Evolutionary conservation across 2,329 filamentous ascomycete genomes (phyloP), one percentile per base, ranked within the genome.

Genomic region (Rhynchosporium graminicola): DNA sequence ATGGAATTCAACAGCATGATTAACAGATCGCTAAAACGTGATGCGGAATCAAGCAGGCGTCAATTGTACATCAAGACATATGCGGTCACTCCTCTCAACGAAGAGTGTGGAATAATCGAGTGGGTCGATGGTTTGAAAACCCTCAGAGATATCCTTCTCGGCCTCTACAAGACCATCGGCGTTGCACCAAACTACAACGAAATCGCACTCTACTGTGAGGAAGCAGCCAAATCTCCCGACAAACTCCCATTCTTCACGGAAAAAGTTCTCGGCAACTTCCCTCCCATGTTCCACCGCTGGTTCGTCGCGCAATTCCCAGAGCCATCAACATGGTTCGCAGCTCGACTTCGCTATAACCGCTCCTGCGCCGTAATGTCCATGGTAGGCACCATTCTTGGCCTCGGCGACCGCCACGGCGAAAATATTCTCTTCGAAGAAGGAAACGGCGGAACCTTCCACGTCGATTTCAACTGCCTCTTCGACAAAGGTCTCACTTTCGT

Each of bases 1-100:
- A 99, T 99, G 93, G 96, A 99, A 74, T 99, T 99, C 80, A 99
- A 98, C 74, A 87, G 89, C 51, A 95, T 98, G 85, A 98, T 99
- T 79, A 99, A 99, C 74, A 85, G 95, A 63, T 92, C 94, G 2
- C 78, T 99, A 61, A 97, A 97, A 74, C 87, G 90, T 65, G 93
- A 98, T 71, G 88, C 93, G 2, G 93, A 97, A 73, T 91, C 92
- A 15, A 96, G 91, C 76, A 90, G 91, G 74, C 86, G 95, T 15
- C 90, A 95, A 67, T 83, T 99, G 60, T 96, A 96, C 75, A 97
- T 99, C 76, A 92, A 93, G 73, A 99, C 95, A 0, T 99, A 99
- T 71, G 92, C 92, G 6, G 96, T 99, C 12, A 97, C 94, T 4
- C 96, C 95, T 1, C 80, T 99, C 54, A 98, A 97, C 74, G 96